These are phyloP conservation scores for Croton laevigatus DNA, from an alignment of 441 rosid genomes.

Conservation along the genomic window DNA sequence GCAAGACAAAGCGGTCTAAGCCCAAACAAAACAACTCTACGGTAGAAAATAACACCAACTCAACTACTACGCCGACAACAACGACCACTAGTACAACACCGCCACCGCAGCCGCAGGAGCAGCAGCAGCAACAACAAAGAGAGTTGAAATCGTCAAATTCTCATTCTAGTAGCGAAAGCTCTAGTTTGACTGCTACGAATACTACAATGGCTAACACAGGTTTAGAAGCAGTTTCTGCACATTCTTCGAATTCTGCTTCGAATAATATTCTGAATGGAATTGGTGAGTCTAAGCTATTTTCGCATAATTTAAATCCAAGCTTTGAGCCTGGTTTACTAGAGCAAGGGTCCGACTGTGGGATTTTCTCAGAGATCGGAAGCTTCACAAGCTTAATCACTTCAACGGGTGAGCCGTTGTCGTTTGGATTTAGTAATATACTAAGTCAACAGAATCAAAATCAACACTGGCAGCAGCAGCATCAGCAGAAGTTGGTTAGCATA, in stretches of 20 bases:
- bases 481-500: slow-evolving; percentile 25
- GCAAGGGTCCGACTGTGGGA: slow-evolving; percentile 51
- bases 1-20: slow-evolving; percentile 73
- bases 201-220: slow-evolving; percentile 15
- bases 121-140: slow-evolving; percentile 12
- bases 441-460: slow-evolving; percentile 31
- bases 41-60: slow-evolving; percentile 11
- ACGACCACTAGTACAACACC: slow-evolving; percentile 13
- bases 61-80: slow-evolving; percentile 13
- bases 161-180: slow-evolving; percentile 79
- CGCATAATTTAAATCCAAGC: slow-evolving; percentile 23
- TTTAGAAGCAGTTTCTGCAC: slow-evolving; percentile 47
- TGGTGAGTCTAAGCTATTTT: slow-evolving; percentile 31
- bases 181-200: slow-evolving; percentile 69
- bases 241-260: slow-evolving; percentile 32
- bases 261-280: slow-evolving; percentile 26
- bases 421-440: slow-evolving; percentile 40
- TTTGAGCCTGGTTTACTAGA: slow-evolving; percentile 54
- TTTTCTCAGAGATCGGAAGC: slow-evolving; percentile 73
- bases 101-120: slow-evolving; percentile 6
- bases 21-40: slow-evolving; percentile 29
- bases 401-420: slow-evolving; percentile 40
- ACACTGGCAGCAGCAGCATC: slow-evolving; percentile 18
- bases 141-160: slow-evolving; percentile 45
- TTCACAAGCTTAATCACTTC: slow-evolving; percentile 47